phyloP scores from a whole-genome alignment of 2,329 filamentous ascomycete genomes.

The Penicillium sp. region DNA sequence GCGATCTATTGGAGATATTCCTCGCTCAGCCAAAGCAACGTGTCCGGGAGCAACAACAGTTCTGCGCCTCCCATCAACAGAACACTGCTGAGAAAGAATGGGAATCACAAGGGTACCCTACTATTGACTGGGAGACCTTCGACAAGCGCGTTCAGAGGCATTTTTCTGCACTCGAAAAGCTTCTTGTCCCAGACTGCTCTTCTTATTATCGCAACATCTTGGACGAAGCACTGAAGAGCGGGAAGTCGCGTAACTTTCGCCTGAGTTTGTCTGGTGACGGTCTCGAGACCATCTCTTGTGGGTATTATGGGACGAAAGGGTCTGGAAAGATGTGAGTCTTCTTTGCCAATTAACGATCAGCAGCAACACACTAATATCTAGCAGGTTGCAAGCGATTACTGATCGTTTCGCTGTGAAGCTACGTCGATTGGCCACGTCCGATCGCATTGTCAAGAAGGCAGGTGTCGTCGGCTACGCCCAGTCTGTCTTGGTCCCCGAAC shows the following conservation, averaged over 20 bases:
- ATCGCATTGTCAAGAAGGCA: conserved; percentile 66
- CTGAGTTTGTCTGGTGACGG: conserved; percentile 51
- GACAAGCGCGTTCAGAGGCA: conserved; percentile 61
- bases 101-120: conserved; percentile 63
- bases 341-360: not conserved
- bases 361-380: not conserved
- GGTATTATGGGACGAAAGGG: conserved; percentile 82
- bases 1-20: conserved; percentile 57
- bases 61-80: conserved; percentile 66
- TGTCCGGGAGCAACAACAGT: conserved; percentile 47
- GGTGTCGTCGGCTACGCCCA: conserved; percentile 72
- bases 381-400: conserved; percentile 61
- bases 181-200: conserved; percentile 56
- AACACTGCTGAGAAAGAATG: conserved; percentile 55
- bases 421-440: conserved; percentile 63
- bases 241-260: conserved; percentile 62
- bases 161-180: conserved; percentile 55
- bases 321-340: conserved; percentile 64
- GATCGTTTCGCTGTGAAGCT: conserved; percentile 61
- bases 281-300: conserved; percentile 64
- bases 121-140: conserved; percentile 68
- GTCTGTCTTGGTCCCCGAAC: conserved; percentile 74
- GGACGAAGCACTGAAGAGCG: conserved; percentile 57
- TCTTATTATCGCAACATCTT: conserved; percentile 66
- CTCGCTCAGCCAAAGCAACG: conserved; percentile 40